Evolutionary conservation across 495 filamentous ascomycete genomes (phyloP), one percentile per base, ranked within the genome.

Genomic region (Hyaloscypha hepaticicola): DNA sequence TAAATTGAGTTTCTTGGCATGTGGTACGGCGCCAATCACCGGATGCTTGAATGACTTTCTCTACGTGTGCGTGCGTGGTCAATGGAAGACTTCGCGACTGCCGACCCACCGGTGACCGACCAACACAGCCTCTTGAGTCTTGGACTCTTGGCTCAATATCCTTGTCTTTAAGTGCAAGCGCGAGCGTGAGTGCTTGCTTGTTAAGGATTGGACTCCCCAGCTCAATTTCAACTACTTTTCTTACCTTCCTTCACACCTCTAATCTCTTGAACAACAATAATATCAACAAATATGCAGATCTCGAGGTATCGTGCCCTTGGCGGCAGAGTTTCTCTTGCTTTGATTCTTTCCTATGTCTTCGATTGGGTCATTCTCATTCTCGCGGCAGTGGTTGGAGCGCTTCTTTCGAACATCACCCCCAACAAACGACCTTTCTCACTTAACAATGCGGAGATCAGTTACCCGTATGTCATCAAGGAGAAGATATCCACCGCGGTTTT

Each of bases 391-490:
- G 48, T 72, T 67, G 70, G 74, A 66, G 72, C 69, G 50, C 67
- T 66, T 61, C 76, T 87, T 53, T 77, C 82, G 45, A 73, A 79
- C 55, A 79, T 85, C 66, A 77, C 77, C 2, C 84, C 85, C 12
- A 85, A 85, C 68, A 83, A 83, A 74, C 73, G 83, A 60, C 82
- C 78, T 25, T 85, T 83, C 58, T 75, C 75, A 48, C 72, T 81
- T 58, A 60, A 74, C 53, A 77, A 85, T 55, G 72, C 80, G 58
- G 84, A 83, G 34, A 76, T 89, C 5, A 82, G 83, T 68, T 96
- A 93, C 64, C 91, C 91, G 12, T 92, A 84, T 68, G 88, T 89
- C 63, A 82, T 78, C 0, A 78, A 90, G 26, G 91, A 96, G 74
- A 90, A 88, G 14, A 85, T 96, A 24, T 82, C 86, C 0, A 85